phyloP scores from a whole-genome alignment of 2,329 filamentous ascomycete species.

The Ramichloridium luteum region DNA sequence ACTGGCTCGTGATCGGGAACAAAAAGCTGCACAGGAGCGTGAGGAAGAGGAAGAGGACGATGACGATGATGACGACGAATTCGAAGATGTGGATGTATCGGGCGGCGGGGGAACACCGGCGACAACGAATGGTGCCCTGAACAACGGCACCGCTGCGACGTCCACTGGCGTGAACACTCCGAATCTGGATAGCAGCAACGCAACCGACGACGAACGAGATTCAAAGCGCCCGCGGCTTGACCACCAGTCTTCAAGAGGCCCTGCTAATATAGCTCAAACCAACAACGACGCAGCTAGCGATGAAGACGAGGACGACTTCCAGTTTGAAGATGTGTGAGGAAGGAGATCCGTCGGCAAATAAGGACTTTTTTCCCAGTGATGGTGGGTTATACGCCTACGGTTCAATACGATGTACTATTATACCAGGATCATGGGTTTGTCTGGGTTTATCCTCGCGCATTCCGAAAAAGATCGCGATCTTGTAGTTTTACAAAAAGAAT shows the following conservation, averaged over 20 bases:
- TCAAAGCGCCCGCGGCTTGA: conserved; percentile 42
- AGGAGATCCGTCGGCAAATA: no score
- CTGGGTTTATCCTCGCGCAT: no score
- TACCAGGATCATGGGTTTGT: no score
- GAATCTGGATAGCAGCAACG: conserved; percentile 21
- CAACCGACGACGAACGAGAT: conserved; percentile 32
- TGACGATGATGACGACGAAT: conserved; percentile 39
- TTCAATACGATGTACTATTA: no score
- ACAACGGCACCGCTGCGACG: conserved; percentile 20
- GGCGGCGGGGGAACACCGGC: conserved; percentile 20
- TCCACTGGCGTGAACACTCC: conserved; percentile 17
- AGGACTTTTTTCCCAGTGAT: no score
- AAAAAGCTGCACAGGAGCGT: conserved; percentile 28
- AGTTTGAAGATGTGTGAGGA: conserved; percentile 35
- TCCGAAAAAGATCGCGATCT: no score
- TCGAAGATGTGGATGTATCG: conserved; percentile 44
- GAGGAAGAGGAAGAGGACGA: conserved; percentile 38
- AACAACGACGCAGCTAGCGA: conserved; percentile 28
- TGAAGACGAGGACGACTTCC: conserved; percentile 36
- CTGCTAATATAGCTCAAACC: conserved; percentile 12
- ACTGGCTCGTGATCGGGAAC: conserved; percentile 48
- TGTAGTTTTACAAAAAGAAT: no score
- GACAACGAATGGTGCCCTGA: conserved; percentile 19
- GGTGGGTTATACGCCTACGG: no score
- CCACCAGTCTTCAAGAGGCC: conserved; percentile 17